Conservation (phyloP, 768 basidiomycete genomes). For the Sporobolomyces phaffii region DNA sequence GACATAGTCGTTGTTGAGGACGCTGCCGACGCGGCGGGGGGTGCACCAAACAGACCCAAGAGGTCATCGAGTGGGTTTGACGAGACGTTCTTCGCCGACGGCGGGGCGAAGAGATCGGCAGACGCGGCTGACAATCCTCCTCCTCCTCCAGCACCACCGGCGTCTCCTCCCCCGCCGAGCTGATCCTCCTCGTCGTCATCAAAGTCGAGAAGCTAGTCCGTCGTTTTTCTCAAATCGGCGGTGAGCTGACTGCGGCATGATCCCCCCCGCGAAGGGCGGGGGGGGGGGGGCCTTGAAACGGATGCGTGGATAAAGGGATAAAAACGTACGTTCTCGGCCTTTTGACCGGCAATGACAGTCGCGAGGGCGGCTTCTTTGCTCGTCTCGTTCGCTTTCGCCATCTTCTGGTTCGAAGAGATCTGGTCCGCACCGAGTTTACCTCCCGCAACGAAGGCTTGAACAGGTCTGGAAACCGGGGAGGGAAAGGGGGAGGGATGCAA, state of each 20-base stretch:
- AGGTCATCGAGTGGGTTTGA: slow-evolving; percentile 39
- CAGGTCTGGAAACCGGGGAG: slow-evolving; percentile 51
- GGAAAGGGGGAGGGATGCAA: no score
- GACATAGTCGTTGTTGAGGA: neutral
- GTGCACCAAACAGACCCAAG: slow-evolving; percentile 23
- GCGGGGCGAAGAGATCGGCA: slow-evolving; percentile 33
- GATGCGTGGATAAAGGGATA: no score
- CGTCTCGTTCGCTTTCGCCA: slow-evolving; percentile 53
- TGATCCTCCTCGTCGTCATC: slow-evolving; percentile 58
- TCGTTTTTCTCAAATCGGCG: no score
- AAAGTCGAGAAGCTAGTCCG: slow-evolving; percentile 81
- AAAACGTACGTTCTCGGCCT: slow-evolving; percentile 67
- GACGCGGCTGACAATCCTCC: neutral
- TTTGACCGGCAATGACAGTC: slow-evolving; percentile 82
- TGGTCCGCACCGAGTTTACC: slow-evolving; percentile 81
- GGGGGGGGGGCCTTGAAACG: no score
- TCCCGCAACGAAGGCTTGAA: slow-evolving; percentile 87
- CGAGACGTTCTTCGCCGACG: slow-evolving; percentile 12
- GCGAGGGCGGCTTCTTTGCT: slow-evolving; percentile 52
- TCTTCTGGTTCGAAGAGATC: slow-evolving; percentile 56
- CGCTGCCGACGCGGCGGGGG: neutral
- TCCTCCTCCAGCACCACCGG: no score
- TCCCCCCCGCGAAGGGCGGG: no score
- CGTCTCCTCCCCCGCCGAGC: slow-evolving; percentile 52
- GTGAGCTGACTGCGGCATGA: no score